A percentile compares a stretch with the other conserved stretches of the same genome.
Conservation (phyloP, 1,139 yeast species). For the Debaryomycetaceae sp. region DNA sequence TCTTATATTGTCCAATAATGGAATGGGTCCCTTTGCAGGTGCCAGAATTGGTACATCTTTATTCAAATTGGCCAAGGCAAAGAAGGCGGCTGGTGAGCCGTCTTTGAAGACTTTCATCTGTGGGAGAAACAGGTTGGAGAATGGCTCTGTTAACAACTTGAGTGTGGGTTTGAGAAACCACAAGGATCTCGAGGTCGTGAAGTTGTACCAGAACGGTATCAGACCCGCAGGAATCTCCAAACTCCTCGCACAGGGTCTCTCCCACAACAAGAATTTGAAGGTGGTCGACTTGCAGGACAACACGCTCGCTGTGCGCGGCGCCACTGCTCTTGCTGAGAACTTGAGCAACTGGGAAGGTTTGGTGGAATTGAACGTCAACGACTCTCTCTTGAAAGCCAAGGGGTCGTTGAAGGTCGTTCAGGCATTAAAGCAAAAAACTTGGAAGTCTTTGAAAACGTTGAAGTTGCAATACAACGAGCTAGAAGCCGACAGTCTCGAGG, state of each 20-base stretch:
- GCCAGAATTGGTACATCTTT: constrained; percentile 87
- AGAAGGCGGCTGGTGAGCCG: constrained; percentile 41
- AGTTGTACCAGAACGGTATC: constrained; percentile 92
- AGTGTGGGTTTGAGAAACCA: constrained; percentile 78
- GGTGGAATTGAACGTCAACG: constrained; percentile 80
- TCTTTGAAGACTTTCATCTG: constrained; percentile 81
- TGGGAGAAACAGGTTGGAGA: constrained; percentile 94
- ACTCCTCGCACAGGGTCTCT: constrained; percentile 70
- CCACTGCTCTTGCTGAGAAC: constrained; percentile 40
- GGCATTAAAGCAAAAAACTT: constrained; percentile 34
- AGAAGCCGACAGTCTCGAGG: constrained; percentile 58
- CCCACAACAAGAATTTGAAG: constrained; percentile 55
- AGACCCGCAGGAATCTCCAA: constrained; percentile 88
- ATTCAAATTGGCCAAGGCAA: constrained; percentile 65
- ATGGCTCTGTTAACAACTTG: constrained; percentile 81
- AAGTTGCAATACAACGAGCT: constrained; percentile 90
- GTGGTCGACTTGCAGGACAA: constrained; percentile 90
- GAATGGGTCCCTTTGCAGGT: constrained; percentile 98
- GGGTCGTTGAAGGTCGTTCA: constrained; percentile 62
- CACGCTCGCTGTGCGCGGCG: constrained; percentile 85
- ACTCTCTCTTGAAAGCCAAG: constrained; percentile 75
- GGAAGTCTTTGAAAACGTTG: constrained; percentile 48
- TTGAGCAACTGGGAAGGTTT: constrained; percentile 46
- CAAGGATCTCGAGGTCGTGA: constrained; percentile 64
- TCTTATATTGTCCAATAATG: constrained; percentile 86